These are phyloP conservation scores for Endoconidiophora laricicola DNA, from an alignment of 2,329 filamentous ascomycete genomes.

Conservation along the genomic window DNA sequence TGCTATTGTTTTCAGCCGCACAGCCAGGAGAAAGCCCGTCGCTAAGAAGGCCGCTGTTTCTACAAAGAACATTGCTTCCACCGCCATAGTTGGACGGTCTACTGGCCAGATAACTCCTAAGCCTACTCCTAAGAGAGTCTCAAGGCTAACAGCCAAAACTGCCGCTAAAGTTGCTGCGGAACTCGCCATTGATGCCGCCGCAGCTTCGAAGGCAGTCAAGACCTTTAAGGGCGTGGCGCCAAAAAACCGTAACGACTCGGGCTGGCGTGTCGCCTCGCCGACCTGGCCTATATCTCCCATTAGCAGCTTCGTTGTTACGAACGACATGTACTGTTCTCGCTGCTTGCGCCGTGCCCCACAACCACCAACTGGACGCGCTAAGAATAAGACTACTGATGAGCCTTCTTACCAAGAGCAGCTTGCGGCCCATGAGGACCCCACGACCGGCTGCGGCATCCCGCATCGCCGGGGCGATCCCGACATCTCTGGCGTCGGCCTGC, in stretches of 20 bases:
- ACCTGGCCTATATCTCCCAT: slow-evolving; percentile 1
- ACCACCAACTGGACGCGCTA: not conserved
- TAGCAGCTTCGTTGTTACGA: not conserved
- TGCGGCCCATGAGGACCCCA: slow-evolving; percentile 7
- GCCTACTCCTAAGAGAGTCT: not conserved
- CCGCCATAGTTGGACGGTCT: too few relatives aligned
- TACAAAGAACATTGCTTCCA: not conserved
- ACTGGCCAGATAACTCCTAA: not conserved
- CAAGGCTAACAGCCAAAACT: not conserved
- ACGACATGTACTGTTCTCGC: slow-evolving; percentile 11
- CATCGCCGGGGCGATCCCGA: slow-evolving; percentile 7
- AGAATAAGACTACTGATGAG: slow-evolving; percentile 2
- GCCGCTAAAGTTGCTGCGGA: not conserved
- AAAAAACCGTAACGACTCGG: not conserved
- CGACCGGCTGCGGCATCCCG: slow-evolving; percentile 10
- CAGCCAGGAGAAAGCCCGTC: not conserved
- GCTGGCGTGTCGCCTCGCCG: slow-evolving; percentile 5
- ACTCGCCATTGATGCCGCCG: too few relatives aligned
- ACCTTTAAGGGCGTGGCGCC: not conserved
- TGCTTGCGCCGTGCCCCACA: slow-evolving; percentile 9
- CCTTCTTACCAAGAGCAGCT: slow-evolving; percentile 5
- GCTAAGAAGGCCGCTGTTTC: not conserved
- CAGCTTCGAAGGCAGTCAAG: too few relatives aligned
- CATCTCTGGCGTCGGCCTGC: slow-evolving; percentile 7
- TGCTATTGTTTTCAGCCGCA: too few relatives aligned